A percentile compares a stretch with the other conserved stretches of the same genome.
phyloP scores from a whole-genome alignment of 352 stramenopile genomes.

The Globisporangium middletonii region DNA sequence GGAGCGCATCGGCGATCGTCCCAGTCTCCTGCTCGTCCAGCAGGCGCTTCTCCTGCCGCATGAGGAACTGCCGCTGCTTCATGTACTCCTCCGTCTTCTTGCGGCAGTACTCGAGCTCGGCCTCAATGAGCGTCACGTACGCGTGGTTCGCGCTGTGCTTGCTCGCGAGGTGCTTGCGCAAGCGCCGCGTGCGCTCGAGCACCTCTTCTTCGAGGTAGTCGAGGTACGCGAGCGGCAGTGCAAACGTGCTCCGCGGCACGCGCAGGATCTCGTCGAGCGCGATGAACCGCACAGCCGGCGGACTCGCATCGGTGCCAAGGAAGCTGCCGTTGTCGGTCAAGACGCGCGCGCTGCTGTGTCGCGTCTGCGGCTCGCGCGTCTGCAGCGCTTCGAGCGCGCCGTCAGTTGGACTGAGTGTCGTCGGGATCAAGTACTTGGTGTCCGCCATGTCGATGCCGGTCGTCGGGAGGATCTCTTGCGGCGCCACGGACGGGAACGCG shows the following conservation, averaged over 20 bases:
- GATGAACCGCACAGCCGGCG: slow-evolving; percentile 37
- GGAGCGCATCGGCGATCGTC: slow-evolving; percentile 29
- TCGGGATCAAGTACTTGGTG: slow-evolving; percentile 71
- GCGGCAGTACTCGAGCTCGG: slow-evolving; percentile 56
- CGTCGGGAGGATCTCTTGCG: slow-evolving; percentile 47
- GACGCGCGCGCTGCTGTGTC: slow-evolving; percentile 28
- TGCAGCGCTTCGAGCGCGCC: slow-evolving; percentile 9
- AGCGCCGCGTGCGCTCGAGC: slow-evolving; percentile 36
- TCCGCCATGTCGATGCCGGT: slow-evolving; percentile 69
- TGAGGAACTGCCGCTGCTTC: slow-evolving; percentile 69
- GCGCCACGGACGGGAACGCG: slow-evolving; percentile 38
- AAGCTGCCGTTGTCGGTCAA: slow-evolving; percentile 70
- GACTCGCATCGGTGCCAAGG: slow-evolving; percentile 30
- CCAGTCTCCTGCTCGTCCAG: slow-evolving; percentile 45
- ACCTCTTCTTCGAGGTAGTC: slow-evolving; percentile 69
- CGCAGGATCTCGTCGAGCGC: slow-evolving; percentile 76
- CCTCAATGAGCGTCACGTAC: slow-evolving; percentile 27
- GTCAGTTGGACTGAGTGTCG: slow-evolving; percentile 34
- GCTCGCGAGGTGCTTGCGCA: slow-evolving; percentile 40
- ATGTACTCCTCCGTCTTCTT: slow-evolving; percentile 73
- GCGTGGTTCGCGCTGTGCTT: slow-evolving; percentile 13
- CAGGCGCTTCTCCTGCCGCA: slow-evolving; percentile 63
- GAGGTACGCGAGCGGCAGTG: slow-evolving; percentile 63
- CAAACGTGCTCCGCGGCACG: slow-evolving; percentile 67
- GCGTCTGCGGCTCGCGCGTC: slow-evolving; percentile 10